These are phyloP conservation scores for Irpex lacteus DNA, from an alignment of 1,284 basidiomycete genomes.

Conservation along the genomic window DNA sequence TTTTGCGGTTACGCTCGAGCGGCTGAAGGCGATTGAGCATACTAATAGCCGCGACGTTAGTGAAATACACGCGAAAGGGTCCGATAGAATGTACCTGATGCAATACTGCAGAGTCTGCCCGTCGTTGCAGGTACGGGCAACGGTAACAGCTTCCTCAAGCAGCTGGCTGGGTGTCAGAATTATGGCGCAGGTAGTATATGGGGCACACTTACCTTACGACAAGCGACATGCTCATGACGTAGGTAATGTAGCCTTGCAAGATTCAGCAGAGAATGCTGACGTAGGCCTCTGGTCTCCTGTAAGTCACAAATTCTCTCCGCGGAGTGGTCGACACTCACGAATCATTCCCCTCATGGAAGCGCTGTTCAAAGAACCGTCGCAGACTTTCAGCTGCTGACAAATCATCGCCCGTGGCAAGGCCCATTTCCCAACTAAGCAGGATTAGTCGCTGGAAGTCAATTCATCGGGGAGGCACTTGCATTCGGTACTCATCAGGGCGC, in stretches of 20 bases:
- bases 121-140: constrained; percentile 69
- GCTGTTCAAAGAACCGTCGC: constrained; percentile 77
- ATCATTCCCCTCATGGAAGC: constrained; percentile 73
- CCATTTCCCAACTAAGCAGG: constrained; percentile 58
- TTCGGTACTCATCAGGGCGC: constrained; percentile 54
- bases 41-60: constrained; percentile 32
- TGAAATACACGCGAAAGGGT: no score
- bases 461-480: constrained; percentile 39
- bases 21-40: constrained; percentile 67
- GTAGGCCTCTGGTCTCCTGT: constrained; percentile 51
- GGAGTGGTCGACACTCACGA: constrained; percentile 48
- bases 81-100: constrained; percentile 48
- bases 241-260: constrained; percentile 76
- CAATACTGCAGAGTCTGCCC: constrained; percentile 73
- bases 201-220: constrained; percentile 50
- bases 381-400: constrained; percentile 66
- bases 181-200: constrained; percentile 1
- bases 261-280: constrained; percentile 74
- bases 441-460: constrained; percentile 4
- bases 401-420: constrained; percentile 60
- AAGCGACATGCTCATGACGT: constrained; percentile 61
- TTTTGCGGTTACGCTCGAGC: constrained; percentile 41
- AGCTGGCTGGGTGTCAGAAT: constrained; percentile 40
- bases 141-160: constrained; percentile 70
- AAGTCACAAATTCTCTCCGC: not conserved